A percentile compares a stretch with the other conserved stretches of the same genome.
Evolutionary conservation across 2,329 filamentous ascomycete species (phyloP).

Genomic region (Alternaria metachromatica): DNA sequence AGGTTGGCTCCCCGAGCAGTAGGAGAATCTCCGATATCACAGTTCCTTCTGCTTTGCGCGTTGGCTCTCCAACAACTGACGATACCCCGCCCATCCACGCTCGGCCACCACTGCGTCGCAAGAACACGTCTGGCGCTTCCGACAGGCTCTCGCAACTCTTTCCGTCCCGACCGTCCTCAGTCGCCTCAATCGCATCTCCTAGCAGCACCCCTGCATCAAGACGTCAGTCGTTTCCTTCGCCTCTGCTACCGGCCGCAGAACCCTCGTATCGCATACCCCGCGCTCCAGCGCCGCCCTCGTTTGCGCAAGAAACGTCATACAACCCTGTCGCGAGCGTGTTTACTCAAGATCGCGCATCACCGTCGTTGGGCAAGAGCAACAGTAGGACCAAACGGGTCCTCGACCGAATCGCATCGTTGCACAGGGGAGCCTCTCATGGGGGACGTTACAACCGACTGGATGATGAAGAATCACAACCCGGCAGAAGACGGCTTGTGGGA

Average conservation of each 20-base stretch:
- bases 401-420: conserved; percentile 39
- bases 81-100: conserved; percentile 15
- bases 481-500: conserved; percentile 19
- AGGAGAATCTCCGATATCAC: conserved; percentile 26
- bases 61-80: conserved; percentile 36
- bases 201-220: conserved; percentile 24
- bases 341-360: conserved; percentile 20
- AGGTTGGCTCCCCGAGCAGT: conserved; percentile 34
- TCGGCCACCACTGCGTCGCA: conserved; percentile 34
- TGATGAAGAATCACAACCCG: conserved; percentile 37
- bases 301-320: conserved; percentile 41
- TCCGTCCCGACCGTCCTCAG: conserved; percentile 40
- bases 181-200: conserved; percentile 32
- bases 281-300: conserved; percentile 42
- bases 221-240: conserved; percentile 40
- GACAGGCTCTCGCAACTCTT: conserved; percentile 48
- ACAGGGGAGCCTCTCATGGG: conserved; percentile 21
- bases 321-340: conserved; percentile 30
- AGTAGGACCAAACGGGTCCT: conserved; percentile 41
- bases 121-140: conserved; percentile 40
- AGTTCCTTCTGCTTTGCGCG: conserved; percentile 40
- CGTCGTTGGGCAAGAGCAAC: conserved; percentile 23
- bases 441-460: conserved; percentile 40
- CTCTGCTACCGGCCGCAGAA: conserved; percentile 36
- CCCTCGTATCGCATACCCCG: conserved; percentile 37